Percentiles rank a stretch among this genome's conserved stretches.
Evolutionary conservation across 2,329 filamentous ascomycete genomes (phyloP).

Genomic region (Cytospora schulzeri): DNA sequence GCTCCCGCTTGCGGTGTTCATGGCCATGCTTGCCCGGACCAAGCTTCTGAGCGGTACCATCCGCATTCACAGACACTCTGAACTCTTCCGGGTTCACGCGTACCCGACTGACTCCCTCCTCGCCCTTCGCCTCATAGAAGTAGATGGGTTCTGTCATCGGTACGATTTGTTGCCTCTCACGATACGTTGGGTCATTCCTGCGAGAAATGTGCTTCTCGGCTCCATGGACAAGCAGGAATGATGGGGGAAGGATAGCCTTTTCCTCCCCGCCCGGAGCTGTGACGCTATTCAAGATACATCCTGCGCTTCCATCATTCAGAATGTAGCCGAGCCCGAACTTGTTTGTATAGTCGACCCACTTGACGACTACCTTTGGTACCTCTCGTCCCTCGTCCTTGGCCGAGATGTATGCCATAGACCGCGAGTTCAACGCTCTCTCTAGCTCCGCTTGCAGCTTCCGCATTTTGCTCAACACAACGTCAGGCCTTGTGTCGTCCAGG

Average conservation of each 20-base stretch:
- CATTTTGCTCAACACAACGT: slow-evolving; percentile 58
- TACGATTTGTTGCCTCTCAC: slow-evolving; percentile 61
- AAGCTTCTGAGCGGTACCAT: slow-evolving; percentile 64
- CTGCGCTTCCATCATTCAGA: slow-evolving; percentile 78
- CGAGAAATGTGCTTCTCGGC: slow-evolving; percentile 72
- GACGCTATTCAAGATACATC: slow-evolving; percentile 65
- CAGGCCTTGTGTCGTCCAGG: slow-evolving; percentile 58
- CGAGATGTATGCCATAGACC: slow-evolving; percentile 62
- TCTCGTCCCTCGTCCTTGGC: slow-evolving; percentile 56
- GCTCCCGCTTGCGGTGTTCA: slow-evolving; percentile 66
- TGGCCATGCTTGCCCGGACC: slow-evolving; percentile 64
- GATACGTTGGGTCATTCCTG: slow-evolving; percentile 56
- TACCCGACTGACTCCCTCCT: slow-evolving; percentile 63
- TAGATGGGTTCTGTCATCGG: slow-evolving; percentile 68
- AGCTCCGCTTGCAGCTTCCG: slow-evolving; percentile 60
- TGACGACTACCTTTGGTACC: slow-evolving; percentile 67
- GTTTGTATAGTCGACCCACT: slow-evolving; percentile 89
- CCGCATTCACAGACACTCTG: slow-evolving; percentile 55
- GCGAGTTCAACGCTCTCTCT: slow-evolving; percentile 63
- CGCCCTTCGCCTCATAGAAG: slow-evolving; percentile 73
- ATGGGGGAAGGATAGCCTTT: slow-evolving; percentile 62
- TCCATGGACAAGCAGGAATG: slow-evolving; percentile 70
- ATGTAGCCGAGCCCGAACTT: slow-evolving; percentile 86
- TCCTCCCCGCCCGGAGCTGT: slow-evolving; percentile 53
- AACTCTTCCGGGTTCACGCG: slow-evolving; percentile 66